Evolutionary conservation across 179 eudicot genomes (phyloP), one percentile per base, ranked within the genome.

Genomic region (Gypsophila paniculata): DNA sequence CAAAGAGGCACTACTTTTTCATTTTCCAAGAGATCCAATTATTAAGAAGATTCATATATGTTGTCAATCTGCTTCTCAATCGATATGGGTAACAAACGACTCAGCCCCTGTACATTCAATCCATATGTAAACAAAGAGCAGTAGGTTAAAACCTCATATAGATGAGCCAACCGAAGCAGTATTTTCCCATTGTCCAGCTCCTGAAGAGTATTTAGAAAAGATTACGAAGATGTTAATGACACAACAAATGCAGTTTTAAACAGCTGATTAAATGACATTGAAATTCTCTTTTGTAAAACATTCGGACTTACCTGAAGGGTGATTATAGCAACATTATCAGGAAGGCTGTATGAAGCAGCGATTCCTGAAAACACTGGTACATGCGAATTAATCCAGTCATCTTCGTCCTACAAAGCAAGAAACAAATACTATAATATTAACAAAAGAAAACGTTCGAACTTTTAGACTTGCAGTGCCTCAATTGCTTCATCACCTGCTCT

Each of bases 331-430:
- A 87, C 81, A 78, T 86, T 94, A 58, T 84, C 79, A 38, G 99
- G 99, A 39, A 94, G 88, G 73, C 83, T 82, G 81, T 94, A 91
- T 23, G 96, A 85, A 72, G 87, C 78, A 72, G 90, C 91, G 69
- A 94, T 71, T 76, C 85, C 96, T 54, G 97, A 88, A 67, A 88
- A 91, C 25, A 74, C 80, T 38, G 95, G 79, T 25, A 75, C 60
- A 75, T 81, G 93, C 42, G 95, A 82, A 81, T 72, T 77, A 70
- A 62, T 80, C 97, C 96, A 91, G 65, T 86, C 79, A 84, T 86
- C 79, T 34, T 79, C 85, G 38, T 91, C 89, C 99, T 94, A 87
- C 73, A 73, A 68, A 55, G 38, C 34, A 19, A 36, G 39, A 62
- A 68, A 58, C 9, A 11, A 25, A 63, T 14, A 60, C n/a, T 13